These are phyloP conservation scores for Metarhizium album DNA, from an alignment of 2,329 filamentous ascomycete genomes.

Conservation along the genomic window DNA sequence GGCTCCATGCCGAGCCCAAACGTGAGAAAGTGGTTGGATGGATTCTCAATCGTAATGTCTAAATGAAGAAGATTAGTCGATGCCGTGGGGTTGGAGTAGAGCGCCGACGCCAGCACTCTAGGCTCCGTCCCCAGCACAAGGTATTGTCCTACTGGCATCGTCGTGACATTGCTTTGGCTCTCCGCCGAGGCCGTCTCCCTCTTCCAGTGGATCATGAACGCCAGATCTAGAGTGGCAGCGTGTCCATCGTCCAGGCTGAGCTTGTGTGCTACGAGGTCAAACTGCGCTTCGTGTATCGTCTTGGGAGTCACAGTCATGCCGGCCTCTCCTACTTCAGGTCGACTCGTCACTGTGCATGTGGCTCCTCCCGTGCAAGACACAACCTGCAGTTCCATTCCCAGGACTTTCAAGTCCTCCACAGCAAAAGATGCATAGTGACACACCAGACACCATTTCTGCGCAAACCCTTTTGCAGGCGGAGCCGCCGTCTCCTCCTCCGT, in stretches of 20 bases:
- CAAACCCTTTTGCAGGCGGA: slow-evolving; percentile 45
- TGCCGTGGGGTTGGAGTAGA: slow-evolving; percentile 26
- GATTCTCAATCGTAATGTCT: slow-evolving; percentile 72
- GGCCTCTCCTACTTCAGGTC: slow-evolving; percentile 21
- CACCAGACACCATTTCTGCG: slow-evolving; percentile 71
- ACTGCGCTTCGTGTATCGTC: slow-evolving; percentile 60
- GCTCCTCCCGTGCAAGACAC: slow-evolving; percentile 52
- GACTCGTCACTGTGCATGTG: slow-evolving; percentile 39
- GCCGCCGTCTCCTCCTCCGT: slow-evolving; percentile 15
- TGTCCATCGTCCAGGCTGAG: slow-evolving; percentile 70
- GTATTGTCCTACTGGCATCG: slow-evolving; percentile 68
- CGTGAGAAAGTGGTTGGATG: slow-evolving; percentile 86
- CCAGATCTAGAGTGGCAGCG: slow-evolving; percentile 62
- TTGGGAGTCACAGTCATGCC: slow-evolving; percentile 49
- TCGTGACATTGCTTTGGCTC: slow-evolving; percentile 45
- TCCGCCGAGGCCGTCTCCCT: slow-evolving; percentile 32
- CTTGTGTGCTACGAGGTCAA: slow-evolving; percentile 67
- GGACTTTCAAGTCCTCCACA: slow-evolving; percentile 54
- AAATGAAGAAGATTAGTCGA: slow-evolving; percentile 31
- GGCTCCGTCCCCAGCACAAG: slow-evolving; percentile 76
- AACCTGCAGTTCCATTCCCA: slow-evolving; percentile 51
- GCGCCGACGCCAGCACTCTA: slow-evolving; percentile 59
- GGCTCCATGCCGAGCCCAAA: slow-evolving; percentile 91
- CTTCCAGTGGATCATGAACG: slow-evolving; percentile 68
- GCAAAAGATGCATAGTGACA: slow-evolving; percentile 71